A percentile compares a stretch with the other conserved stretches of the same genome.
These are phyloP conservation scores for Fusarium lyarnte DNA, from an alignment of 2,329 filamentous ascomycete species.

Conservation along the genomic window DNA sequence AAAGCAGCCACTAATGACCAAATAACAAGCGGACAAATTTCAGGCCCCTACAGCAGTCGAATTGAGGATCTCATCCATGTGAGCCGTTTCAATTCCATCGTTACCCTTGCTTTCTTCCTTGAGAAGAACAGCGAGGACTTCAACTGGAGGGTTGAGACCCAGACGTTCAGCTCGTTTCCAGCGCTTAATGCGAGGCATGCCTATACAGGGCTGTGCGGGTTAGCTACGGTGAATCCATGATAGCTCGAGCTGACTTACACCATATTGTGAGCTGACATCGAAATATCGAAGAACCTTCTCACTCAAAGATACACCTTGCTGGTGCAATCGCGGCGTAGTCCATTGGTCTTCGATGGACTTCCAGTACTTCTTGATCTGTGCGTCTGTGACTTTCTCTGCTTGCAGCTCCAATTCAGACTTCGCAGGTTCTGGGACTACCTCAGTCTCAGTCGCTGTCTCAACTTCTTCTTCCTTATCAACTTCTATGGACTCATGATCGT, in stretches of 20 bases:
- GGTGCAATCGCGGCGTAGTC: slow-evolving; percentile 78
- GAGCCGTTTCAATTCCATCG: slow-evolving; percentile 69
- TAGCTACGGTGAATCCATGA: not conserved
- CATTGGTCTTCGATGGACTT: slow-evolving; percentile 73
- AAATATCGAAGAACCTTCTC: slow-evolving; percentile 94
- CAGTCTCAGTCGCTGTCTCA: slow-evolving; percentile 23
- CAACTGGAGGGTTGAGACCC: slow-evolving; percentile 87
- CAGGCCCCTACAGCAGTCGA: slow-evolving; percentile 55
- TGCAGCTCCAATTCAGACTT: slow-evolving; percentile 63
- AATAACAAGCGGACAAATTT: slow-evolving; percentile 2
- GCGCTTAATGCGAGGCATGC: slow-evolving; percentile 80
- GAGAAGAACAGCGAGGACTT: slow-evolving; percentile 86
- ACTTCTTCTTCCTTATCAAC: slow-evolving; percentile 36
- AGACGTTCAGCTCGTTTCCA: slow-evolving; percentile 88
- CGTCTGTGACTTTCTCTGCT: slow-evolving; percentile 72
- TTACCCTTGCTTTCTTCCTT: slow-evolving; percentile 71
- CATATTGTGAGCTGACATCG: slow-evolving; percentile 90
- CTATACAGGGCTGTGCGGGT: slow-evolving; percentile 76
- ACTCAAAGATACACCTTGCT: slow-evolving; percentile 73
- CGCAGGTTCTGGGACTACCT: slow-evolving; percentile 44
- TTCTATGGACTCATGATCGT: slow-evolving; percentile 31
- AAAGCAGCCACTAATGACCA: slow-evolving; percentile 16
- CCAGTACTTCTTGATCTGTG: slow-evolving; percentile 83
- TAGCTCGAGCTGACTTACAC: slow-evolving; percentile 70
- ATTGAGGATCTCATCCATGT: slow-evolving; percentile 75